Conservation (phyloP, 371 early-diverging fungal genomes). For the Syncephalastrum monosporum region DNA sequence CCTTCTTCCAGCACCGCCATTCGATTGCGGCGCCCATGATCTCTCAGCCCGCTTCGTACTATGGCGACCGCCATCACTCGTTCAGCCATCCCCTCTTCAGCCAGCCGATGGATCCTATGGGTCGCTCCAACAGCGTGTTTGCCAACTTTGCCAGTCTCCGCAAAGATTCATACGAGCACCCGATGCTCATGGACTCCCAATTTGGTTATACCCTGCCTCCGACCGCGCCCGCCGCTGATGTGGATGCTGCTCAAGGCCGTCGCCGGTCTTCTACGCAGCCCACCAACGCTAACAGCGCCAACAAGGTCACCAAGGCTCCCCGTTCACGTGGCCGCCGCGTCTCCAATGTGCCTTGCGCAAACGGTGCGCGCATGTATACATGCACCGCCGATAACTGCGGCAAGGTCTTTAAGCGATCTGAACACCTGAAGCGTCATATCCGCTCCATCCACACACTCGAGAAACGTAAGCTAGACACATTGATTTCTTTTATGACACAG, state of each 20-base stretch:
- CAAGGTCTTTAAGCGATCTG: slow-evolving; percentile 63
- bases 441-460: slow-evolving; percentile 66
- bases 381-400: slow-evolving; percentile 58
- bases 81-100: slow-evolving; percentile 20
- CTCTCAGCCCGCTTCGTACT: slow-evolving; percentile 7
- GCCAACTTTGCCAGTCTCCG: neutral
- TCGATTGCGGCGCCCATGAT: slow-evolving; percentile 21
- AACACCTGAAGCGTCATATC: slow-evolving; percentile 66
- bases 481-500: too few species aligned
- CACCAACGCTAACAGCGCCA: neutral
- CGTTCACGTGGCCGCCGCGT: slow-evolving; percentile 60
- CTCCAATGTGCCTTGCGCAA: slow-evolving; percentile 37
- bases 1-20: slow-evolving; percentile 21
- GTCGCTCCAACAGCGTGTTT: neutral
- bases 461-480: slow-evolving; percentile 47
- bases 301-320: slow-evolving; percentile 16
- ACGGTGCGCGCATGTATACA: slow-evolving; percentile 45
- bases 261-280: too few species aligned
- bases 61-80: slow-evolving; percentile 18
- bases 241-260: slow-evolving; percentile 1
- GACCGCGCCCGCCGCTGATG: slow-evolving; percentile 1
- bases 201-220: neutral
- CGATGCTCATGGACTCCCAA: neutral
- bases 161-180: neutral
- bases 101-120: slow-evolving; percentile 8